Conservation (phyloP, 1,284 basidiomycete genomes). For the Ganoderma leucocontextum region DNA sequence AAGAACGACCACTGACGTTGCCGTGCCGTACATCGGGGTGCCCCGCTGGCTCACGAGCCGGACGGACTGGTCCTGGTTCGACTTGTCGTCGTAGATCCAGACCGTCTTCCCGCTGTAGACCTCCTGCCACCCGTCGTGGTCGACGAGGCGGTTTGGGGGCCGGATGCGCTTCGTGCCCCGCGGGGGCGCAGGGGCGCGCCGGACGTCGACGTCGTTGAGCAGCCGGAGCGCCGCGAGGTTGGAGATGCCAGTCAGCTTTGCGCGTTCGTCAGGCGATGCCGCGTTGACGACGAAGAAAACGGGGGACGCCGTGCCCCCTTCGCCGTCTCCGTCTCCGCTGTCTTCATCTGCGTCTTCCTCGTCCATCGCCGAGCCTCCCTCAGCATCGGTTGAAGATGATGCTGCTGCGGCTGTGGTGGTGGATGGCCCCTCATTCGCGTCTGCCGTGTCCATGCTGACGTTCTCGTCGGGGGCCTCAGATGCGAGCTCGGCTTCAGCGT, state of each 20-base stretch:
- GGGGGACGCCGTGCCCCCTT: constrained; percentile 41
- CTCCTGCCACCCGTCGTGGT: constrained; percentile 72
- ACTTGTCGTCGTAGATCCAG: constrained; percentile 78
- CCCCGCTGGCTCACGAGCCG: constrained; percentile 63
- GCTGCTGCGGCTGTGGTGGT: constrained; percentile 27
- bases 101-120: constrained; percentile 72
- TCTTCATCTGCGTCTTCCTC: constrained; percentile 39
- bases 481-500: constrained; percentile 58
- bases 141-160: constrained; percentile 66
- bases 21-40: constrained; percentile 74
- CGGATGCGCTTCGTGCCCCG: constrained; percentile 52
- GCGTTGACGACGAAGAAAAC: constrained; percentile 65
- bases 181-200: constrained; percentile 56
- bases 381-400: constrained; percentile 29
- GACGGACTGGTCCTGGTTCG: constrained; percentile 70
- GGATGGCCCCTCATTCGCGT: constrained; percentile 25
- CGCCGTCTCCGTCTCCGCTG: constrained; percentile 41
- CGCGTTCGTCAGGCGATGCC: constrained; percentile 48
- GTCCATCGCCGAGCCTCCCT: constrained; percentile 33
- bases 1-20: constrained; percentile 61
- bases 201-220: constrained; percentile 72
- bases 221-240: constrained; percentile 74
- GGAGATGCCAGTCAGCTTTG: constrained; percentile 57
- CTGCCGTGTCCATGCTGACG: constrained; percentile 12
- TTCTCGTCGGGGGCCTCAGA: constrained; percentile 38